Percentiles rank a stretch among this genome's conserved stretches.
Evolutionary conservation across 1,284 basidiomycete genomes (phyloP).

Genomic region (Gymnopus androsaceus): DNA sequence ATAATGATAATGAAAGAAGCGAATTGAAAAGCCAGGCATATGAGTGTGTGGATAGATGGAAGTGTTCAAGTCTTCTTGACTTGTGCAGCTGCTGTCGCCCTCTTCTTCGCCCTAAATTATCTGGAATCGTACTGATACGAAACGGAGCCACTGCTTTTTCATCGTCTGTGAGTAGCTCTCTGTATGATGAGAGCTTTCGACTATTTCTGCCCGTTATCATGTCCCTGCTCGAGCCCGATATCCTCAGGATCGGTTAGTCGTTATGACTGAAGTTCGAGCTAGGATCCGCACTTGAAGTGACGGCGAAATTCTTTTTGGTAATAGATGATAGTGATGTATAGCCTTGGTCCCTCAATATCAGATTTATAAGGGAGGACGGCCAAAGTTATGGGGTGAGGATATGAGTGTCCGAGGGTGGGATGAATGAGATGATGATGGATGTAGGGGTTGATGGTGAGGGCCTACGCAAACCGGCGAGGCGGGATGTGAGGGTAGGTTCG

Average conservation of each 20-base stretch:
- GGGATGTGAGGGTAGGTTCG: neutral
- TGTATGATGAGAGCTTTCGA: neutral
- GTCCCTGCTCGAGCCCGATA: neutral
- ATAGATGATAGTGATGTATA: neutral
- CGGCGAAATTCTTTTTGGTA: slow-evolving; percentile 6
- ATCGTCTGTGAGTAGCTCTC: slow-evolving; percentile 3
- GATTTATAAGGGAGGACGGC: neutral
- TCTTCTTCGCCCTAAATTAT: slow-evolving; percentile 2
- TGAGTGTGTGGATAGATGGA: neutral
- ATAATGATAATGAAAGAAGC: neutral
- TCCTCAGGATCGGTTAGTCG: neutral
- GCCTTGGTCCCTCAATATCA: slow-evolving; percentile 2
- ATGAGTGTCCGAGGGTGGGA: neutral
- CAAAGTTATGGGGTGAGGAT: neutral
- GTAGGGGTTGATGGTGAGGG: neutral
- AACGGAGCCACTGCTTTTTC: slow-evolving; percentile 6
- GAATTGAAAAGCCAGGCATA: neutral
- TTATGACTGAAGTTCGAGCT: neutral
- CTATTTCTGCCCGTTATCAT: neutral
- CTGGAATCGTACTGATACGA: neutral
- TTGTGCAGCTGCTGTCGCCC: neutral
- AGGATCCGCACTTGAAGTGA: neutral
- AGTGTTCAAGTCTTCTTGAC: neutral
- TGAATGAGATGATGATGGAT: neutral
- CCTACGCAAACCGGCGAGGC: too few species aligned